Conservation (phyloP, 805 yeast genomes). For the Yarrowia bubula region DNA sequence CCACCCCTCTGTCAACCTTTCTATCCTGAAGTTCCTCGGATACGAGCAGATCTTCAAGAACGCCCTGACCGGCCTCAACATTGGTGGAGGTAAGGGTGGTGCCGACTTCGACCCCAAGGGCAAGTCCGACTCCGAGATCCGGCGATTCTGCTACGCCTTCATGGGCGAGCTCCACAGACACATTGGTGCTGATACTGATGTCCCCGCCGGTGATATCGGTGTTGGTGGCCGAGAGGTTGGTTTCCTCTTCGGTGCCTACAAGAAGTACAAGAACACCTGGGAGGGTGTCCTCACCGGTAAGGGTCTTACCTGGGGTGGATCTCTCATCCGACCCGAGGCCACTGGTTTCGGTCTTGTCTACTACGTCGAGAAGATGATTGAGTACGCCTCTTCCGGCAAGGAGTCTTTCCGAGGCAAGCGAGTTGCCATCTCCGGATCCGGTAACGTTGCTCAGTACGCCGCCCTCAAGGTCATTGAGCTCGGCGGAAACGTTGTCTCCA, state of each 20-base stretch:
- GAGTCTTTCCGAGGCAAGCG: constrained; percentile 89
- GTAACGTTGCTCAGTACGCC: constrained; percentile 99
- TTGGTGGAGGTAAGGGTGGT: constrained; percentile 99
- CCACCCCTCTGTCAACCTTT: constrained; percentile 95
- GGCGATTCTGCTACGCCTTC: constrained; percentile 94
- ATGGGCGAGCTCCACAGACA: constrained; percentile 94
- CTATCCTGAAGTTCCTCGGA: constrained; percentile 93
- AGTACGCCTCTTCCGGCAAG: constrained; percentile 83
- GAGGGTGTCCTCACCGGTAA: constrained; percentile 98
- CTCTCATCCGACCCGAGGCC: constrained; percentile 98
- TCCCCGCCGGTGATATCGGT: constrained; percentile 99
- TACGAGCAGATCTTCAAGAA: constrained; percentile 98
- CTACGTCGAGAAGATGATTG: constrained; percentile 97
- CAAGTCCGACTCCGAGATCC: constrained; percentile 85
- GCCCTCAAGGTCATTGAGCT: constrained; percentile 95
- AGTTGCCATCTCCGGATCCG: constrained; percentile 96
- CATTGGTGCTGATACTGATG: constrained; percentile 97
- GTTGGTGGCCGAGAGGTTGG: constrained; percentile 97
- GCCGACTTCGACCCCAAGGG: constrained; percentile 97
- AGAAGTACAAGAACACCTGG: constrained; percentile 83
- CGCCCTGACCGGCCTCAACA: constrained; percentile 93
- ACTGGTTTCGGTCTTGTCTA: constrained; percentile 97
- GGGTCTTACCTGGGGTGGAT: constrained; percentile 98
- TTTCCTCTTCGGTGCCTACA: constrained; percentile 95
- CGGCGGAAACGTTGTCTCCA: constrained; percentile 91